Evolutionary conservation across 2,329 filamentous ascomycete species (phyloP).

Genomic region (Daldinia sp.): DNA sequence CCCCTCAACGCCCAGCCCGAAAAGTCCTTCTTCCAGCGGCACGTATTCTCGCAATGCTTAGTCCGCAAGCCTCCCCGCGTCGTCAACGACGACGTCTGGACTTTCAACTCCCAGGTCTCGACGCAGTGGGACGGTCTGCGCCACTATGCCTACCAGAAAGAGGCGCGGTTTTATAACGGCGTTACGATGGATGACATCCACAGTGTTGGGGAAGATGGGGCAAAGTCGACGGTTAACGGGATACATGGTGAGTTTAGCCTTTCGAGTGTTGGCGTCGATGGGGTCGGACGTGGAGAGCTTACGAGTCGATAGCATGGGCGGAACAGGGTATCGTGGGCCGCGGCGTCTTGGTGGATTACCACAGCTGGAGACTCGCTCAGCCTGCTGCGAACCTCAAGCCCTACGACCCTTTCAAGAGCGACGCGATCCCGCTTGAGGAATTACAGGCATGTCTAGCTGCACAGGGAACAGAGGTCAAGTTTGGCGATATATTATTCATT

Average conservation of each 20-base stretch:
- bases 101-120: constrained; percentile 65
- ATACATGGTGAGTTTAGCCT: constrained; percentile 47
- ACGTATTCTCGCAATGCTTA: constrained; percentile 62
- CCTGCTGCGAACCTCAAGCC: constrained; percentile 38
- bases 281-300: neutral
- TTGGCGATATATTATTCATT: constrained; percentile 62
- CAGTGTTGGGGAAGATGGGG: constrained; percentile 41
- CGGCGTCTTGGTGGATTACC: constrained; percentile 63
- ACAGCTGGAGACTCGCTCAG: constrained; percentile 55
- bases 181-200: constrained; percentile 54
- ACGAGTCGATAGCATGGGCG: constrained; percentile 52
- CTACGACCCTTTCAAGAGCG: constrained; percentile 48
- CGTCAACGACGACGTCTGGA: constrained; percentile 69
- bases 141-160: constrained; percentile 59
- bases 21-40: constrained; percentile 63
- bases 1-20: constrained; percentile 62
- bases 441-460: constrained; percentile 53
- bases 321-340: constrained; percentile 64
- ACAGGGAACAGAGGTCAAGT: constrained; percentile 58
- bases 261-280: no score
- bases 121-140: constrained; percentile 67
- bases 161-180: constrained; percentile 49
- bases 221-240: constrained; percentile 51
- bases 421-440: constrained; percentile 49
- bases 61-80: constrained; percentile 59